phyloP scores from a whole-genome alignment of 1,139 yeast species.

The Pichiaceae sp. region DNA sequence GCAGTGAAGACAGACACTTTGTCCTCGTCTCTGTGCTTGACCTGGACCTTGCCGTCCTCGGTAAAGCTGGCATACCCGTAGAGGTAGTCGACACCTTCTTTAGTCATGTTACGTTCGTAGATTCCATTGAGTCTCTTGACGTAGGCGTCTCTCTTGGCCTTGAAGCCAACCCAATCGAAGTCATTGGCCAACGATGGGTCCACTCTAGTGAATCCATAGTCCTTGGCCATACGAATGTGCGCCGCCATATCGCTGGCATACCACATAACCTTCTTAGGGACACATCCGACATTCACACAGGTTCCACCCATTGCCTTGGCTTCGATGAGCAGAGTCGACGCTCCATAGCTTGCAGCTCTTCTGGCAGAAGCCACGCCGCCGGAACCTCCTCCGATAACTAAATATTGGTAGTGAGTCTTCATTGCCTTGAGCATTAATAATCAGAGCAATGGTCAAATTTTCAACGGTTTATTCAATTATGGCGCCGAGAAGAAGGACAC shows the following conservation, averaged over 20 bases:
- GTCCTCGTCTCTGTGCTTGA: constrained; percentile 47
- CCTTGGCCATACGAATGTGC: constrained; percentile 61
- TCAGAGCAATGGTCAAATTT: not conserved
- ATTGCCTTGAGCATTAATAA: constrained; percentile 19
- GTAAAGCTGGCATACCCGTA: constrained; percentile 84
- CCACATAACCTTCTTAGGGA: constrained; percentile 99
- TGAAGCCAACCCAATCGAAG: constrained; percentile 76
- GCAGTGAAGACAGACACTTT: constrained; percentile 58
- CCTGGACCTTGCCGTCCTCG: constrained; percentile 72
- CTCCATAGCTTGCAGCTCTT: constrained; percentile 92
- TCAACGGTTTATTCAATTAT: not conserved
- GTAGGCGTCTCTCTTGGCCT: constrained; percentile 87
- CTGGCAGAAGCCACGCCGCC: constrained; percentile 98
- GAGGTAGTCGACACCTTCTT: constrained; percentile 81
- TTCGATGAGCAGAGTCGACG: constrained; percentile 77
- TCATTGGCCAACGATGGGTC: constrained; percentile 46
- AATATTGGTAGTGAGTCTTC: constrained; percentile 64
- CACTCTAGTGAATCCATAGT: constrained; percentile 61
- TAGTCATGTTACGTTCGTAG: constrained; percentile 75
- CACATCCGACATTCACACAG: constrained; percentile 99
- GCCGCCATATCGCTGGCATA: constrained; percentile 85
- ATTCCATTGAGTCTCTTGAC: constrained; percentile 82
- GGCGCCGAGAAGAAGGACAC: not conserved
- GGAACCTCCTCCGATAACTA: constrained; percentile 99
- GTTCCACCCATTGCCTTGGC: constrained; percentile 88